Evolutionary conservation across 495 filamentous ascomycete species (phyloP).

Genomic region (Aspergillus nanangensis): DNA sequence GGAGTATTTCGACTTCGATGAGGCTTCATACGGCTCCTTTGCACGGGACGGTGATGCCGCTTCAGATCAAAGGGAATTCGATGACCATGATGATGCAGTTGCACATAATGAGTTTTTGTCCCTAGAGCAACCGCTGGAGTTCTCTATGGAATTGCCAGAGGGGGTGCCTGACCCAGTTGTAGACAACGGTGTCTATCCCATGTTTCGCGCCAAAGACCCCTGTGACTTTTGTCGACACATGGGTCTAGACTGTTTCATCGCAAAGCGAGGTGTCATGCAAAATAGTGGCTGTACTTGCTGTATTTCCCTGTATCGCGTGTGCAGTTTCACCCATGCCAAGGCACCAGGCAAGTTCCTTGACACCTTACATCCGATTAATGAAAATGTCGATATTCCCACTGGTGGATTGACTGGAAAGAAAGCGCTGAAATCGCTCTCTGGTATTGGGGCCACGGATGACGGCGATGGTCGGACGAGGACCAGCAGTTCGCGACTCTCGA

Average conservation of each 20-base stretch:
- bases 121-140: constrained; percentile 34
- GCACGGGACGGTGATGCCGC: constrained; percentile 37
- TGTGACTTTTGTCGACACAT: constrained; percentile 69
- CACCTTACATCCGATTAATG: constrained; percentile 45
- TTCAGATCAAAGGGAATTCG: constrained; percentile 34
- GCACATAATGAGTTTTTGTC: constrained; percentile 32
- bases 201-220: constrained; percentile 47
- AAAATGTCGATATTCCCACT: constrained; percentile 38
- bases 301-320: constrained; percentile 67
- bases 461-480: constrained; percentile 46
- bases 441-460: constrained; percentile 30
- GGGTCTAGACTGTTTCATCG: constrained; percentile 71
- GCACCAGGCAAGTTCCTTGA: constrained; percentile 44
- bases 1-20: constrained; percentile 55
- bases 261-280: constrained; percentile 61
- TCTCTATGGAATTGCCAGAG: constrained; percentile 27
- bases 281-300: constrained; percentile 72
- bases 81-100: constrained; percentile 31
- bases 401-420: constrained; percentile 35
- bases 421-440: constrained; percentile 37
- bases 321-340: constrained; percentile 60
- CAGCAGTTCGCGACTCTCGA: constrained; percentile 61
- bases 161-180: constrained; percentile 26
- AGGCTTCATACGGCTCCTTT: constrained; percentile 39
- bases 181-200: constrained; percentile 40